phyloP scores from a whole-genome alignment of 371 early-diverging fungal genomes.

The Zancudomyces culisetae region DNA sequence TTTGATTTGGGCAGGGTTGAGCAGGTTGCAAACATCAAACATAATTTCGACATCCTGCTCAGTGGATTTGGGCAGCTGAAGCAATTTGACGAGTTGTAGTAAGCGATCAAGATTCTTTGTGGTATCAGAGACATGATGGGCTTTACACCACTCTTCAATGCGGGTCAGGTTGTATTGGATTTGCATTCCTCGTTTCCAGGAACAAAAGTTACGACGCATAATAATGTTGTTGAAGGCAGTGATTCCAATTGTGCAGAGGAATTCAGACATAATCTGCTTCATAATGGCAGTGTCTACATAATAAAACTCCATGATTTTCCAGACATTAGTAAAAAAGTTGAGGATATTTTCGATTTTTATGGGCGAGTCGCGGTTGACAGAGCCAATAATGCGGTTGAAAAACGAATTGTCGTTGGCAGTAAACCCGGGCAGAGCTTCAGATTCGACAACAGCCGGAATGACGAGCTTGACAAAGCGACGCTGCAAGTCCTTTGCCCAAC shows the following conservation, averaged over 20 bases:
- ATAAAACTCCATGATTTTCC: slow-evolving; percentile 85
- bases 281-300: slow-evolving; percentile 64
- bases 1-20: slow-evolving; percentile 85
- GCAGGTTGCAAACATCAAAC: slow-evolving; percentile 85
- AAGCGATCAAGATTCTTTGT: slow-evolving; percentile 77
- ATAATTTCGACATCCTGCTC: slow-evolving; percentile 82
- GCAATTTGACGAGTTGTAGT: slow-evolving; percentile 82
- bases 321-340: slow-evolving; percentile 74
- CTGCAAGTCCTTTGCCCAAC: slow-evolving; percentile 86
- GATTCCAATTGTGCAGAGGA: slow-evolving; percentile 78
- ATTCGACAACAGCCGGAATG: slow-evolving; percentile 82
- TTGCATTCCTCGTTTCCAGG: slow-evolving; percentile 87
- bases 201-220: slow-evolving; percentile 72
- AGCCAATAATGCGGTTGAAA: slow-evolving; percentile 54
- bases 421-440: slow-evolving; percentile 77
- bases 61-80: slow-evolving; percentile 84
- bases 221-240: slow-evolving; percentile 87
- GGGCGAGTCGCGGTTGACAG: slow-evolving; percentile 43
- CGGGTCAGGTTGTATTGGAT: slow-evolving; percentile 93
- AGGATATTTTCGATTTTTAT: slow-evolving; percentile 82
- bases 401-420: slow-evolving; percentile 76
- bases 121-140: slow-evolving; percentile 73
- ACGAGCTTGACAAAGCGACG: slow-evolving; percentile 81
- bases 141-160: slow-evolving; percentile 92
- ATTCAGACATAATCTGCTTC: slow-evolving; percentile 66